Evolutionary conservation across 176 grass and related monocot species (phyloP), one percentile per base, ranked within the genome.

Genomic region (Carex scoparia): DNA sequence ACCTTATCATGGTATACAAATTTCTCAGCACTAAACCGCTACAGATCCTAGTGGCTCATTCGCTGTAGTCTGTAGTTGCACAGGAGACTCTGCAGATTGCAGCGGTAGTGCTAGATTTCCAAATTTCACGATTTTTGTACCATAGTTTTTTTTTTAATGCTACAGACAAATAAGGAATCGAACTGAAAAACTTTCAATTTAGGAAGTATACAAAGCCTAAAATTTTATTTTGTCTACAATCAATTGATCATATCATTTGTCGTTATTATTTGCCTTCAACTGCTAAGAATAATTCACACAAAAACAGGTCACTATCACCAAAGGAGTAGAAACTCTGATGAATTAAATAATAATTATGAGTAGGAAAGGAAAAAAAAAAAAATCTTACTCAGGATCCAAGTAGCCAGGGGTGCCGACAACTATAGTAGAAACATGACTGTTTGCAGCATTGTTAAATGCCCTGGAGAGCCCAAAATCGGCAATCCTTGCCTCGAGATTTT

Each of bases 401-500:
- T 80, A 80, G 11, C 76, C 76, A 30, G 54, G 76, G 13, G 76
- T 80, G 51, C 76, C 76, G 0, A 80, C 53, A 30, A 79, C 14
- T 60, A 1, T 7, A 16, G 54, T 80, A 18, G 76, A 80, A 32
- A 80, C 54, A 80, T 80, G 76, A 80, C 1, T 57, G 11, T 16
- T 80, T 16, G 28, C 32, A 59, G 12, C 27, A 13, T 9, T 57
- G 16, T 79, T 56, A 56, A 80, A 80, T 16, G 30, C 54, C 31
- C 54, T 61, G 27, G 56, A 30, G 12, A 80, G 30, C 49, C 76
- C 76, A 80, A 80, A 80, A 80, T 80, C 76, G 10, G 76, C 54
- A 38, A 80, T 80, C 12, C 60, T 80, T 80, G 76, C 76, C 76
- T 80, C 76, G 27, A 80, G 76, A 38, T 80, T 80, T 14, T 11